Evolutionary conservation across 805 yeast species (phyloP), one percentile per base, ranked within the genome.

Genomic region (Yarrowia keelungensis): DNA sequence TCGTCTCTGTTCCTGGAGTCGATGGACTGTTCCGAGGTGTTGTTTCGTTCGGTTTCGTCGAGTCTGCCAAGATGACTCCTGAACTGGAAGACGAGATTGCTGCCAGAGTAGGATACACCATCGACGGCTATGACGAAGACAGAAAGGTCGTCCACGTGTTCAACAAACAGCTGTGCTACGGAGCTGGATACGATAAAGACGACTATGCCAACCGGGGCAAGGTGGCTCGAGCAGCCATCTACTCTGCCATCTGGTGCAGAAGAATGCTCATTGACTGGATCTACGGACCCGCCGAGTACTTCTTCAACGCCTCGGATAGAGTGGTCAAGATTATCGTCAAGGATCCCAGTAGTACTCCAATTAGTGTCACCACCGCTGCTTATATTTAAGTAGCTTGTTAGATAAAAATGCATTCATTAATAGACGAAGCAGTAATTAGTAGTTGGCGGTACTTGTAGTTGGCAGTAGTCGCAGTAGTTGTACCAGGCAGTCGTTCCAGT

Each of bases 21-120:
- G 79, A 81, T 1, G 85, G 86, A 0, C 83, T 84, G 71, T 83
- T 82, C 76, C 76, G 84, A 69, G 84, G 86, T 69, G 76, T 84
- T 15, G 71, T 84, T 8, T 76, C 85, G 35, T 84, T 80, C 69
- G 88, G 88, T 3, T 85, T 84, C 74, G 82, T 66, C 12, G 74
- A 72, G 46, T 64, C 56, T 7, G 58, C 69, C 14, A 58, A 38
- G 26, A 45, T 67, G 54, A 53, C 67, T 5, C 47, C 39, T 2
- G 58, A 58, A 26, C 51, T 67, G 11, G 68, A 59, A 26, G 56
- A 59, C 39, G 69, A 56, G 32, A 46, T 62, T 39, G 67, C 67
- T 1, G 46, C 45, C 2, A 16, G 56, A 39, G 67, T 62, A 1
- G 67, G 56, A 39, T 62, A 62, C 67, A 47, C 54, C 38, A 16